Evolutionary conservation across 2,329 filamentous ascomycete genomes (phyloP).

Genomic region (Hirsutella thompsonii): DNA sequence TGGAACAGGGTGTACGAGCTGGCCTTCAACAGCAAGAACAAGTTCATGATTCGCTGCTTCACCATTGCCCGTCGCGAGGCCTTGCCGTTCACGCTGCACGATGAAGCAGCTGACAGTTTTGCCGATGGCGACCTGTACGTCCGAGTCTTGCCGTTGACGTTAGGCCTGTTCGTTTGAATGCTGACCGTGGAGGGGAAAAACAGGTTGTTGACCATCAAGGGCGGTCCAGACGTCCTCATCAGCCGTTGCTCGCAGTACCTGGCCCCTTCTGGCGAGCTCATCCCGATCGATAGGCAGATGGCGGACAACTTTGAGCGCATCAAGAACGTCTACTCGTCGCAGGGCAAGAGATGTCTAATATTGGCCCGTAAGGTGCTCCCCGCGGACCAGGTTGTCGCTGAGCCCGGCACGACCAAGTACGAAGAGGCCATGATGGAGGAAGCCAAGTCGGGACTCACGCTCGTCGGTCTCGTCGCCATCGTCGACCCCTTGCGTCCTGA

Average conservation of each 20-base stretch:
- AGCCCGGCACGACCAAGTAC: slow-evolving; percentile 27
- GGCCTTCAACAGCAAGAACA: slow-evolving; percentile 74
- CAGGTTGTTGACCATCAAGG: slow-evolving; percentile 70
- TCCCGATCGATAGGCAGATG: slow-evolving; percentile 32
- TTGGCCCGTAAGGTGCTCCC: slow-evolving; percentile 47
- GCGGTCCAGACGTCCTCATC: slow-evolving; percentile 63
- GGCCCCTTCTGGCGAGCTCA: slow-evolving; percentile 38
- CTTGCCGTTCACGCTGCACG: slow-evolving; percentile 22
- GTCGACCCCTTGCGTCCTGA: slow-evolving; percentile 68
- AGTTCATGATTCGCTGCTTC: slow-evolving; percentile 62
- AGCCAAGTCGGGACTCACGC: slow-evolving; percentile 44
- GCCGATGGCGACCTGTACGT: slow-evolving; percentile 23
- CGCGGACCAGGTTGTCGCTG: slow-evolving; percentile 21
- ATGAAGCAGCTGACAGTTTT: slow-evolving; percentile 20
- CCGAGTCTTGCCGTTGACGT: too few relatives aligned
- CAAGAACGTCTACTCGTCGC: slow-evolving; percentile 56
- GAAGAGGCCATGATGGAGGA: slow-evolving; percentile 45
- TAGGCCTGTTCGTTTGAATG: too few relatives aligned
- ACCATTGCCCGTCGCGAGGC: slow-evolving; percentile 23
- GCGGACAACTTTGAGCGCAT: slow-evolving; percentile 36
- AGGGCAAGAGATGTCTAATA: slow-evolving; percentile 55
- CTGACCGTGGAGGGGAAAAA: too few relatives aligned
- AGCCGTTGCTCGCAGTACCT: slow-evolving; percentile 46
- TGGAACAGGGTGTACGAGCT: slow-evolving; percentile 58
- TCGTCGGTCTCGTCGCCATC: slow-evolving; percentile 64